Conservation (phyloP, 805 yeast genomes). For the Lachancea sp. region DNA sequence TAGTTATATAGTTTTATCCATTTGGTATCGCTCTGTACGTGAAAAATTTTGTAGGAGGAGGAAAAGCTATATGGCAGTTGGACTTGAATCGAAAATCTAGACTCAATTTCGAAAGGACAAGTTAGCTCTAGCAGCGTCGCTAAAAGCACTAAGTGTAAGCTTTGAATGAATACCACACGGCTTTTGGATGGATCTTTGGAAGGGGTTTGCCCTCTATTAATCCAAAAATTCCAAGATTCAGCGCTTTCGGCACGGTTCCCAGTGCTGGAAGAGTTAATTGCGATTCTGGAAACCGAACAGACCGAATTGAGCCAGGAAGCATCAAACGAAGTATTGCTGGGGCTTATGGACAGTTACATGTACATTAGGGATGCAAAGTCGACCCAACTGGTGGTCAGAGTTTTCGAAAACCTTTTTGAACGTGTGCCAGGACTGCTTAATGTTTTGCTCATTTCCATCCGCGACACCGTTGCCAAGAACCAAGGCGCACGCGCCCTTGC, state of each 20-base stretch:
- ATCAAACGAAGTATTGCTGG: slow-evolving; percentile 30
- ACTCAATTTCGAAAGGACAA: no score
- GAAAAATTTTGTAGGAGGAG: no score
- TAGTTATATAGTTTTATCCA: no score
- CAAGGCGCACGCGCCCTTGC: slow-evolving; percentile 44
- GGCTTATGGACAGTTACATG: slow-evolving; percentile 42
- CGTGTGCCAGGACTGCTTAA: slow-evolving; percentile 32
- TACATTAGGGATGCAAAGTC: slow-evolving; percentile 48
- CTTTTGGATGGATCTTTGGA: slow-evolving; percentile 16
- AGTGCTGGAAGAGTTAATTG: slow-evolving; percentile 22
- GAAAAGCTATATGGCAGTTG: no score
- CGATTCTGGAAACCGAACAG: slow-evolving; percentile 15
- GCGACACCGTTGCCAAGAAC: slow-evolving; percentile 26
- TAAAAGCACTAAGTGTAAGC: background rate
- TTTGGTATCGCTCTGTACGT: no score
- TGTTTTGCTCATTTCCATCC: slow-evolving; percentile 37
- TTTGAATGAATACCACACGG: background rate
- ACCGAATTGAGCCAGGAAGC: slow-evolving; percentile 12
- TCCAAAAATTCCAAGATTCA: slow-evolving; percentile 18
- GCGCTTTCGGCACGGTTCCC: slow-evolving; percentile 23
- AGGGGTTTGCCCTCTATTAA: slow-evolving; percentile 16
- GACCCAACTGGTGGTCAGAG: slow-evolving; percentile 36
- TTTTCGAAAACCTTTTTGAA: slow-evolving; percentile 36
- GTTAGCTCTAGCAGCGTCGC: background rate
- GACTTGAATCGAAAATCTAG: no score